A percentile compares a stretch with the other conserved stretches of the same genome.
Conservation (phyloP, 2,329 filamentous ascomycete species). For the Chaetoscypha palmicola region DNA sequence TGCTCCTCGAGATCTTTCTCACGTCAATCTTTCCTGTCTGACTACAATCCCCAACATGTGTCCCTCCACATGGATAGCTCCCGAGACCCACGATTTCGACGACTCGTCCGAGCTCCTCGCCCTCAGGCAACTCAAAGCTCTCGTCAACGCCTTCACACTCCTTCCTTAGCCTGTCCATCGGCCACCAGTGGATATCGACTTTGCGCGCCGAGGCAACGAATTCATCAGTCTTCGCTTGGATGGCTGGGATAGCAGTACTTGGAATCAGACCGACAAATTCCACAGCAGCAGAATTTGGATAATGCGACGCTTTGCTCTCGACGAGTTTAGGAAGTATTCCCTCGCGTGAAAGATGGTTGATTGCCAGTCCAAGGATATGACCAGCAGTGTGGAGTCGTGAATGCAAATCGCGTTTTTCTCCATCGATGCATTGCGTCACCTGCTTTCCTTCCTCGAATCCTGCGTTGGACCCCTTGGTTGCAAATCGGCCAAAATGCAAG, state of each 20-base stretch:
- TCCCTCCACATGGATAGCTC: constrained; percentile 68
- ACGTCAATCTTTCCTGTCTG: constrained; percentile 49
- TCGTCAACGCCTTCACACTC: constrained; percentile 44
- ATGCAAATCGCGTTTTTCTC: constrained; percentile 52
- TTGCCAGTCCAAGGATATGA: constrained; percentile 62
- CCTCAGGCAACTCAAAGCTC: constrained; percentile 41
- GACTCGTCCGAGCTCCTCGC: constrained; percentile 50
- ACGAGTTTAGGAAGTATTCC: constrained; percentile 44
- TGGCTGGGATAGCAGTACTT: constrained; percentile 51
- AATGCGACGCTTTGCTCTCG: constrained; percentile 68
- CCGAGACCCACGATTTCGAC: constrained; percentile 63
- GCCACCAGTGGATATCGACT: constrained; percentile 61
- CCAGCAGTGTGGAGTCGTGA: constrained; percentile 68
- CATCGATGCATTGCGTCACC: constrained; percentile 53
- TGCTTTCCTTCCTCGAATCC: constrained; percentile 37
- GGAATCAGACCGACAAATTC: constrained; percentile 64
- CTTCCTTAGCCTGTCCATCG: constrained; percentile 36
- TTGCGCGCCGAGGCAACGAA: constrained; percentile 49
- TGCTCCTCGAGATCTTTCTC: constrained; percentile 59
- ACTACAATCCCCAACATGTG: constrained; percentile 56
- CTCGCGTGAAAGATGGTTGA: constrained; percentile 45
- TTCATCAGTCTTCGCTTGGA: constrained; percentile 55
- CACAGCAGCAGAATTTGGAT: constrained; percentile 58
- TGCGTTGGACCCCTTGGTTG: constrained; percentile 4
- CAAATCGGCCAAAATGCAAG: constrained; percentile 59